Percentiles rank a stretch among this genome's conserved stretches.
These are phyloP conservation scores for Juncus inflexus DNA, from an alignment of 176 grass and related monocot genomes.

Conservation along the genomic window DNA sequence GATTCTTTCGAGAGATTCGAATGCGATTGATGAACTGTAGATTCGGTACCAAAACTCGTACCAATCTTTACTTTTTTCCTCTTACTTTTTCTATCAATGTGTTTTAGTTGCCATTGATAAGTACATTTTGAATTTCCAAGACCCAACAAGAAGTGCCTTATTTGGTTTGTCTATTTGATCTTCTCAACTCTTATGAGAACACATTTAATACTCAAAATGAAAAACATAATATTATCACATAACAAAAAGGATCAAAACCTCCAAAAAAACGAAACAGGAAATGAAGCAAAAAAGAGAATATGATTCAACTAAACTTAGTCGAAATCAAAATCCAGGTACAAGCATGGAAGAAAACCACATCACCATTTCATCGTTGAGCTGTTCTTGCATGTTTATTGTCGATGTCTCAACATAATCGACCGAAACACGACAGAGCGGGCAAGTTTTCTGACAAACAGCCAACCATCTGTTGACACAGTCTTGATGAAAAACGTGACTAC, in stretches of 20 bases:
- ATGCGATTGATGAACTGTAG: slow-evolving; percentile 23
- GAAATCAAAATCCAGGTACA: slow-evolving; percentile 61
- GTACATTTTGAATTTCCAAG: no score
- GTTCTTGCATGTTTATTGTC: slow-evolving; percentile 4
- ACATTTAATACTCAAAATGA: no score
- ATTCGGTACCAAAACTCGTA: slow-evolving; percentile 6
- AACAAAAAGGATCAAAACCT: no score
- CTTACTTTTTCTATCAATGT: neutral
- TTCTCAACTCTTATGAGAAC: no score
- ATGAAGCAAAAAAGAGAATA: no score
- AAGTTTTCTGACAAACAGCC: slow-evolving; percentile 47
- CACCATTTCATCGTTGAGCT: slow-evolving; percentile 44
- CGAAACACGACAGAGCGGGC: slow-evolving; percentile 59
- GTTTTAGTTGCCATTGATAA: no score
- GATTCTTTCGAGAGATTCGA: slow-evolving; percentile 11
- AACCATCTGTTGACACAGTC: slow-evolving; percentile 65
- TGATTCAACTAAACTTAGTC: no score
- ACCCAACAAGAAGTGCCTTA: no score
- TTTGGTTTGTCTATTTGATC: no score
- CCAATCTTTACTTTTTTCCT: slow-evolving; percentile 4
- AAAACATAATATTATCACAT: no score
- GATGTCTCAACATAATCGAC: slow-evolving; percentile 24
- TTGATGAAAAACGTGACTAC: slow-evolving; percentile 60
- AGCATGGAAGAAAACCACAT: slow-evolving; percentile 74
- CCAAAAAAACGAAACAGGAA: no score